A percentile compares a stretch with the other conserved stretches of the same genome.
phyloP scores from a whole-genome alignment of 176 grass and related monocot species.

The Tillandsia leiboldiana region DNA sequence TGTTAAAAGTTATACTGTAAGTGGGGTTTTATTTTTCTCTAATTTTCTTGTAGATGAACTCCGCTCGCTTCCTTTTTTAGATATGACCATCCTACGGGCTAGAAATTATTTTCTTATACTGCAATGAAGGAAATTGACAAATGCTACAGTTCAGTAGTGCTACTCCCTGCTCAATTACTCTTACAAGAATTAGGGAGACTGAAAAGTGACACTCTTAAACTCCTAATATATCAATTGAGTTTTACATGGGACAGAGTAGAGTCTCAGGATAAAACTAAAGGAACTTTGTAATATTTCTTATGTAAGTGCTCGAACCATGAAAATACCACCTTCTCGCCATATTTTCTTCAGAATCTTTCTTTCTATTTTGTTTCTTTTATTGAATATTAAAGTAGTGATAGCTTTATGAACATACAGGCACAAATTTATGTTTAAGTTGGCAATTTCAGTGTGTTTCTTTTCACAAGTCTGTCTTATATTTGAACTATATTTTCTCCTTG shows the following conservation, averaged over 20 bases:
- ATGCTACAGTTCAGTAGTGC: background rate
- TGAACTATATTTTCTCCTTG: background rate
- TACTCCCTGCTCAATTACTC: too few relatives aligned
- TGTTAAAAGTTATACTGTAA: constrained; percentile 96
- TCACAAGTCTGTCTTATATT: background rate
- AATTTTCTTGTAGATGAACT: constrained; percentile 3
- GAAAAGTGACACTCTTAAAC: too few relatives aligned
- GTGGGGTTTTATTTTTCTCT: constrained; percentile 18
- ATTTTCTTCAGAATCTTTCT: background rate
- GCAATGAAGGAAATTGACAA: background rate
- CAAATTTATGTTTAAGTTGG: background rate
- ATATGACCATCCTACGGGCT: background rate
- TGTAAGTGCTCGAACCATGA: too few relatives aligned
- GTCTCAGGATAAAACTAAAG: too few relatives aligned
- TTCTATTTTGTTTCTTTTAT: background rate
- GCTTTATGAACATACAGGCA: background rate
- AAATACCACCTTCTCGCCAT: background rate
- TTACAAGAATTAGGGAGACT: too few relatives aligned
- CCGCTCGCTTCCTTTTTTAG: background rate
- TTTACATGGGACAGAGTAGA: too few relatives aligned
- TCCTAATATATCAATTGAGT: too few relatives aligned
- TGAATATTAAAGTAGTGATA: background rate
- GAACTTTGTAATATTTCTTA: too few relatives aligned
- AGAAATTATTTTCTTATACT: background rate
- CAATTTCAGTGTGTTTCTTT: constrained; percentile 4